phyloP scores from a whole-genome alignment of 1,284 basidiomycete genomes.

The Coniferiporia weirii region DNA sequence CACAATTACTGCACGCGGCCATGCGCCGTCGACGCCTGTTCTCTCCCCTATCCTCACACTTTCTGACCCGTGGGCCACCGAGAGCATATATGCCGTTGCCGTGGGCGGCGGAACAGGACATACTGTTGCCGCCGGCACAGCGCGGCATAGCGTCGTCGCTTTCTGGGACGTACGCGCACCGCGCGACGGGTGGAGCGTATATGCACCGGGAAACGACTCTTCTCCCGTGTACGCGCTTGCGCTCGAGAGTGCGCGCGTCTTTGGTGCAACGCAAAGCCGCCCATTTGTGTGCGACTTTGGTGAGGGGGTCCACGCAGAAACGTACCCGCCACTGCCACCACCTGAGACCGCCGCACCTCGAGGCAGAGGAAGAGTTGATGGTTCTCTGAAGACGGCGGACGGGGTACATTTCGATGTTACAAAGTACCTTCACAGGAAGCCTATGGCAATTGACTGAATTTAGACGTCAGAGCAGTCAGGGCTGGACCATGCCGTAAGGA shows the following conservation, averaged over 20 bases:
- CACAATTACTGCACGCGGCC: not conserved
- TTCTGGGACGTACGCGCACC: conserved; percentile 72
- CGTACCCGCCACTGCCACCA: conserved; percentile 47
- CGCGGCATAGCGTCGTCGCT: conserved; percentile 66
- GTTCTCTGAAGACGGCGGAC: conserved; percentile 30
- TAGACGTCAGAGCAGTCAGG: not conserved
- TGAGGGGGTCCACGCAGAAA: conserved; percentile 46
- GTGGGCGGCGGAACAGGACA: conserved; percentile 61
- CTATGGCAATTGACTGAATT: conserved; percentile 11
- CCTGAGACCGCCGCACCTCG: conserved; percentile 24
- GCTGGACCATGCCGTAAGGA: not conserved
- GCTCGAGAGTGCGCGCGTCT: conserved; percentile 68
- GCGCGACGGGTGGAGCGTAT: conserved; percentile 61
- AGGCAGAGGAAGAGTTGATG: conserved; percentile 37
- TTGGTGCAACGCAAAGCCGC: conserved; percentile 66
- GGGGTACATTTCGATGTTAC: conserved; percentile 46
- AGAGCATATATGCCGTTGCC: conserved; percentile 68
- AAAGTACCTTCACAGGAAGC: conserved; percentile 24
- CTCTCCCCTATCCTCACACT: conserved; percentile 55
- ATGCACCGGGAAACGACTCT: conserved; percentile 67
- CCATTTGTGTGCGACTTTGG: conserved; percentile 77
- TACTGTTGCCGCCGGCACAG: conserved; percentile 66
- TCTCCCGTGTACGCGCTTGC: conserved; percentile 69
- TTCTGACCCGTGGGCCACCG: conserved; percentile 58
- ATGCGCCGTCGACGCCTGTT: conserved; percentile 20